A percentile compares a stretch with the other conserved stretches of the same genome.
Evolutionary conservation across 2,329 filamentous ascomycete species (phyloP).

Genomic region (Trichoderma oligosporum): DNA sequence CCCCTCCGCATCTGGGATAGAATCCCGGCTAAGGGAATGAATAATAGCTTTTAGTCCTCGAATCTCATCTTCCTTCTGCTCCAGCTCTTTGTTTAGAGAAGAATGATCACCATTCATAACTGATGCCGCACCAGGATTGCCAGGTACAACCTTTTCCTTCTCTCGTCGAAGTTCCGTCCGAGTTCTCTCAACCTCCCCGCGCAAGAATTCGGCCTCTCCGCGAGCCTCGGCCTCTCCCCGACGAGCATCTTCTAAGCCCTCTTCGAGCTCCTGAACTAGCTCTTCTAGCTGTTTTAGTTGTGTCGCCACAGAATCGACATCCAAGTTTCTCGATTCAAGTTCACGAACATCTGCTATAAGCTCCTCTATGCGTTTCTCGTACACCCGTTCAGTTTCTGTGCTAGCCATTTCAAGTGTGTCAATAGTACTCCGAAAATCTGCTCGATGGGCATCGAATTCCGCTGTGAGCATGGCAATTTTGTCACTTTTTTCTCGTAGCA

Average conservation of each 20-base stretch:
- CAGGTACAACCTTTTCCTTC: conserved; percentile 64
- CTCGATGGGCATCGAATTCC: conserved; percentile 91
- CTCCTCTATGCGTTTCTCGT: conserved; percentile 87
- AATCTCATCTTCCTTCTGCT: conserved; percentile 96
- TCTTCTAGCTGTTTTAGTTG: conserved; percentile 96
- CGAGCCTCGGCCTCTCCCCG: conserved; percentile 92
- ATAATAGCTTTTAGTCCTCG: conserved; percentile 96
- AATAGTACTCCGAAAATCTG: conserved; percentile 94
- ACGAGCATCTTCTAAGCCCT: conserved; percentile 90
- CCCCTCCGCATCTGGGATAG: conserved; percentile 44
- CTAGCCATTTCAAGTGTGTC: conserved; percentile 95
- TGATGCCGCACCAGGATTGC: conserved; percentile 27
- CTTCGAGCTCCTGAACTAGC: conserved; percentile 92
- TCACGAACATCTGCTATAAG: conserved; percentile 80
- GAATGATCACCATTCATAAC: conserved; percentile 39
- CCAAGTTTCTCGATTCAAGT: conserved; percentile 74
- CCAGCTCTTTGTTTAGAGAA: conserved; percentile 67
- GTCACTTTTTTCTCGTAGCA: conserved; percentile 92
- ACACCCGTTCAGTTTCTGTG: conserved; percentile 91
- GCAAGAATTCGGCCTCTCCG: conserved; percentile 90
- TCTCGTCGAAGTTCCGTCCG: conserved; percentile 84
- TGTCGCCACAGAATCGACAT: conserved; percentile 84
- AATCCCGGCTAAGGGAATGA: conserved; percentile 82
- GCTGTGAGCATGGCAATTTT: conserved; percentile 89
- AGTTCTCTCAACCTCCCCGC: conserved; percentile 90